Base-by-base conservation (phyloP, 2,329 filamentous ascomycete genomes). In the Gaeumannomyces tritici region DNA sequence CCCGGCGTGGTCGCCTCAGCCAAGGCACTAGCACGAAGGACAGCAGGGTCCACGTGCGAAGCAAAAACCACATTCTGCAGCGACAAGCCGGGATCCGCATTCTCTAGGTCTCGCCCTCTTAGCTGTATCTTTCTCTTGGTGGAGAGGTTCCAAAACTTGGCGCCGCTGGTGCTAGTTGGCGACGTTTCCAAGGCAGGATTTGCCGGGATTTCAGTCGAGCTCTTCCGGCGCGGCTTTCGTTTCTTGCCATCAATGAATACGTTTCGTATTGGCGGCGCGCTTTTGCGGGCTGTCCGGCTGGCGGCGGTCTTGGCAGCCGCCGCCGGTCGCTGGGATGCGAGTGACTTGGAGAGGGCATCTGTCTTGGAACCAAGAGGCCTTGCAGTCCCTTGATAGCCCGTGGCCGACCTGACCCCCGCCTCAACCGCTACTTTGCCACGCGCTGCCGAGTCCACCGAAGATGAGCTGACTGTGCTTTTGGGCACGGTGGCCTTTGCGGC, bases 171-270 rank as follows among this genome's bases (percentile, higher is more conserved):
- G 42, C 42, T 51, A 9, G 42, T 6, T 8, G 21, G 21, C 2
- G 18, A 24, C 42, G 9, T 18, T 11, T 51, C 42, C 42, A 51
- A 6, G 6, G 11, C 21, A n/a, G 13, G 5, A 24, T 51, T 6
- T 11, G 6, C 7, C 11, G 42, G 42, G 42, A 51, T 6, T 21
- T 51, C 42, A 21, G 6, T 24, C n/a, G 42, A n/a, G 11, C 18
- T 51, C 21, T 51, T 51, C 9, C 42, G 42, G 42, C 42, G 42
- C 26, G 68, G 67, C 64, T 75, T 79, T 33, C 67, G 70, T 29
- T 66, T 69, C 63, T 73, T 79, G 2, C 81, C 80, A 12, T 73
- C 73, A 8, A 69, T 65, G 59, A 83, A 83, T 1, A 83, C 75
- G 63, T 83, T 84, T 18, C 62, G 65, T 9, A 63, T 55, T n/a